These are phyloP conservation scores for Phytopythium sindhum DNA, from an alignment of 352 stramenopile species.

Conservation along the genomic window DNA sequence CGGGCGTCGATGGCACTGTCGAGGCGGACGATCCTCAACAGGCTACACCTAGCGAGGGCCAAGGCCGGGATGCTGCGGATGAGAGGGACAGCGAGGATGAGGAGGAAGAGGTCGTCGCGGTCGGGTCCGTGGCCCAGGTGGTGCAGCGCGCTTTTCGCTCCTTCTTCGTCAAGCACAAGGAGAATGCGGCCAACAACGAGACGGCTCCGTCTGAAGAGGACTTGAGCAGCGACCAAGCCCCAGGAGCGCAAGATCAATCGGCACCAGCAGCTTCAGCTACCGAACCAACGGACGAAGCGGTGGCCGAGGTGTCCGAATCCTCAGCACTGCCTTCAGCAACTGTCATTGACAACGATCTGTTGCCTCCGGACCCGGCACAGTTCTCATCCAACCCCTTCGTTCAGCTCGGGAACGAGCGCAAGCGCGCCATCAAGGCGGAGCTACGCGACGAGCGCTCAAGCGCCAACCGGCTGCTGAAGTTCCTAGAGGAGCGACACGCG, in stretches of 20 bases:
- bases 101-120: constrained; percentile 59
- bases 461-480: constrained; percentile 31
- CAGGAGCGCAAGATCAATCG: background rate
- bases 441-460: constrained; percentile 27
- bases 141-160: constrained; percentile 64
- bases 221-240: no score
- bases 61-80: background rate
- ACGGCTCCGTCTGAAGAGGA: background rate
- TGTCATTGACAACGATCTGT: background rate
- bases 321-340: background rate
- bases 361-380: background rate
- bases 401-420: constrained; percentile 25
- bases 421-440: constrained; percentile 32
- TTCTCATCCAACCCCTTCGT: constrained; percentile 29
- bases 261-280: background rate
- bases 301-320: background rate
- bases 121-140: constrained; percentile 71
- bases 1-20: background rate
- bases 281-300: background rate
- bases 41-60: background rate
- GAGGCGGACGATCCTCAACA: background rate
- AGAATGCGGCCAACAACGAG: background rate
- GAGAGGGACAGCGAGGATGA: constrained; percentile 12
- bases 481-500: constrained; percentile 44
- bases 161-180: constrained; percentile 32